Base-by-base conservation (phyloP, 2,329 filamentous ascomycete genomes). In the Penicillium sp. region DNA sequence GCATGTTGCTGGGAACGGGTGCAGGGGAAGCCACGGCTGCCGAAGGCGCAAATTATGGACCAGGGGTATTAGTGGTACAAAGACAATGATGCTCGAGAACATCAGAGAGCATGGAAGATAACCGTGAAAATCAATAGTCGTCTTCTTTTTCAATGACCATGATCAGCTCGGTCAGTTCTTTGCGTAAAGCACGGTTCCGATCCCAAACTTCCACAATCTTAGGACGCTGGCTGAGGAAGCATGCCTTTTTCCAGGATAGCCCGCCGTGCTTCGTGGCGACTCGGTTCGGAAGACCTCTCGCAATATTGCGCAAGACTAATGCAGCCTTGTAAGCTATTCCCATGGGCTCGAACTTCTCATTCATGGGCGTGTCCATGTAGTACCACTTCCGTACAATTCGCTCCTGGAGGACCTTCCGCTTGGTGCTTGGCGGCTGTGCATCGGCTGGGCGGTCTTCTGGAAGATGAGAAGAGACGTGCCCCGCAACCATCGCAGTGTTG, bases 251-350 rank as follows among this genome's bases (percentile, higher is more conserved):
- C 62, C 63, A 66, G 3, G 61, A 54, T 26, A 64, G 49, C 3
- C 53, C 51, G 12, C 57, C 50, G 22, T 58, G 54, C 34, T 54
- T 47, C 0, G 54, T 48, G 0, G 58, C 52, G 9, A 51, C 53
- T 2, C 56, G 57, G 32, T 56, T 57, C 0, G 65, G 65, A 3
- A 69, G 54, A 41, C 68, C 67, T 7, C 65, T 54, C 7, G 68
- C 65, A 17, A 73, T 55, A 34, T 73, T 73, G 28, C 69, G 65
- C 47, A 73, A 45, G 2, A 73, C 62, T 30, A 73, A 51, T 5
- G 66, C 60, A 17, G 68, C 66, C 48, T 70, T 70, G 52, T 70
- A 70, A 13, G 70, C 65, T 11, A 71, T 57, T 8, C 70, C 70
- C 33, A 62, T 52, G 2, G 70, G 66, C 23, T 70, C 64, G 9